Conservation (phyloP, 495 filamentous ascomycete genomes). For the Gamarada debralockiae region DNA sequence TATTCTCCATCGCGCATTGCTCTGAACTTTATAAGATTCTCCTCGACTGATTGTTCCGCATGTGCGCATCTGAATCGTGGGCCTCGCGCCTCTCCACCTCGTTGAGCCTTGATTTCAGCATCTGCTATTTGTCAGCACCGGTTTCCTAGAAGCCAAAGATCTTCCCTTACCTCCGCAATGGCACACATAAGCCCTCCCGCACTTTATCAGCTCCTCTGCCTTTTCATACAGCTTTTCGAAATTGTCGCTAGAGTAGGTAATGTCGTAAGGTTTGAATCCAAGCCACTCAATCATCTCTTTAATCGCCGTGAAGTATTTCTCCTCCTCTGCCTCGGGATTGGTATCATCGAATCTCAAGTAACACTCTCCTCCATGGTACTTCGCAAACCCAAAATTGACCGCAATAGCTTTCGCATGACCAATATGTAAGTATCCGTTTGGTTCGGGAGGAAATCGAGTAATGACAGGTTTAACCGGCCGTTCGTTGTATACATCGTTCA, state of each 20-base stretch:
- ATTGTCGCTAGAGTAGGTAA: constrained; percentile 75
- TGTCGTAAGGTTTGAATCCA: constrained; percentile 69
- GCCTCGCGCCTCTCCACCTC: constrained; percentile 56
- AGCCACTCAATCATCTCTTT: constrained; percentile 78
- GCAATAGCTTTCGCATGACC: constrained; percentile 96
- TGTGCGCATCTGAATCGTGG: constrained; percentile 76
- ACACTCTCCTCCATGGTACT: constrained; percentile 71
- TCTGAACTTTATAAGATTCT: constrained; percentile 78
- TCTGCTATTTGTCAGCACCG: constrained; percentile 28
- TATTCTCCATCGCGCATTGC: constrained; percentile 92
- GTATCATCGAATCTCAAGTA: constrained; percentile 60
- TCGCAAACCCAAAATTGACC: constrained; percentile 94
- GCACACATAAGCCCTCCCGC: constrained; percentile 72
- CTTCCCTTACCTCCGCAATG: constrained; percentile 26
- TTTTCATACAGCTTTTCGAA: constrained; percentile 85
- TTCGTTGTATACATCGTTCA: constrained; percentile 76
- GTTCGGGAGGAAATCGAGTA: constrained; percentile 92
- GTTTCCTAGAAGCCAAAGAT: background rate
- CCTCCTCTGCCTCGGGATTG: constrained; percentile 79
- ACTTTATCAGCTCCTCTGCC: constrained; percentile 77
- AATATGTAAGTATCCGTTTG: constrained; percentile 79
- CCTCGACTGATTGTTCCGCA: constrained; percentile 66
- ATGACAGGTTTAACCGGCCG: constrained; percentile 60
- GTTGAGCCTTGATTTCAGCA: constrained; percentile 76
- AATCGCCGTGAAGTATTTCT: constrained; percentile 74